Conservation (phyloP, 129 eudicot genomes). For the Ambrosia trifida region DNA sequence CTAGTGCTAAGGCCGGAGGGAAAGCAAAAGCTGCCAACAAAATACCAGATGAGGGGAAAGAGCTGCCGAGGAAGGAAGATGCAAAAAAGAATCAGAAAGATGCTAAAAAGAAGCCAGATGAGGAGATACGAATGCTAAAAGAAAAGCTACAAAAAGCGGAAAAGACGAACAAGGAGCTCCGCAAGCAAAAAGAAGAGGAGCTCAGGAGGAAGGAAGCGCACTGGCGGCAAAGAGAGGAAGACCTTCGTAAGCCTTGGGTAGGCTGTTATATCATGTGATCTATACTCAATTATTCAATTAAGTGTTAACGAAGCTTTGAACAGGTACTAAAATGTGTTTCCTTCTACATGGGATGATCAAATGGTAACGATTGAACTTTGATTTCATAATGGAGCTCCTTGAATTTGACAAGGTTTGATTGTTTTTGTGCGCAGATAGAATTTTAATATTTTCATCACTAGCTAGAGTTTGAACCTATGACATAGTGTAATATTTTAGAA, state of each 20-base stretch:
- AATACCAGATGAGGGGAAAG: too few relatives aligned
- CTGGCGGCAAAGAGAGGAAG: conserved; percentile 4
- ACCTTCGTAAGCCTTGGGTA: too few relatives aligned
- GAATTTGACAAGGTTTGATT: too few relatives aligned
- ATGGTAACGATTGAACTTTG: neutral
- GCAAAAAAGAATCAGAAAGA: conserved; percentile 44
- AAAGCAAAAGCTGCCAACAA: conserved; percentile 21
- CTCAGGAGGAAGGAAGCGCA: neutral
- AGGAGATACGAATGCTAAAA: conserved; percentile 45
- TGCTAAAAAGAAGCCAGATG: conserved; percentile 43
- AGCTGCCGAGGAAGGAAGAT: too few relatives aligned
- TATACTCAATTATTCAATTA: too few relatives aligned
- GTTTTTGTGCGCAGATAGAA: too few relatives aligned
- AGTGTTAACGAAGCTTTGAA: neutral
- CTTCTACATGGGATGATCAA: neutral
- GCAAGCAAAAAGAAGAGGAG: neutral
- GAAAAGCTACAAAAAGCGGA: conserved; percentile 38
- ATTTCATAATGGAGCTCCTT: neutral
- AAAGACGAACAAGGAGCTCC: neutral
- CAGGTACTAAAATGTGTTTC: neutral
- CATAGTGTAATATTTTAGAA: too few relatives aligned
- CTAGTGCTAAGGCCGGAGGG: conserved; percentile 33
- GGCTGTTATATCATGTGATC: neutral
- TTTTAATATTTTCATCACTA: too few relatives aligned
- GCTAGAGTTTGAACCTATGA: too few relatives aligned